Evolutionary conservation across 768 basidiomycete species (phyloP), one percentile per base, ranked within the genome.

Genomic region (Amanita muscaria): DNA sequence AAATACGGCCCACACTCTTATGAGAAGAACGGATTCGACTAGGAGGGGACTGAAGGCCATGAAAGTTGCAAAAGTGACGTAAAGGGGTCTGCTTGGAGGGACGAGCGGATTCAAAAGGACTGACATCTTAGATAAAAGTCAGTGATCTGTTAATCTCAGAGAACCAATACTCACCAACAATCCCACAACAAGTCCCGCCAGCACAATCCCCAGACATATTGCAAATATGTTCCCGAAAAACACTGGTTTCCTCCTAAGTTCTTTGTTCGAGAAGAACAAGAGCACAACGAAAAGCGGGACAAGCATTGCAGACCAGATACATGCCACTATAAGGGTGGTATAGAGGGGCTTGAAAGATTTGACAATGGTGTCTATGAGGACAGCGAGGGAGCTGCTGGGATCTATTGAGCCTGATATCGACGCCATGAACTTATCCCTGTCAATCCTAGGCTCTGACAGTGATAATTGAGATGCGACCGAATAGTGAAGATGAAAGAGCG

Each of bases 11-110:
- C 38, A 46, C 14, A 58, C 40, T 9, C 58, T 44, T 23, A 59
- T 46, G 29, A 56, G 24, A 14, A 59, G 48, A 38, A 59, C 53
- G n/a, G 49, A 58, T 31, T 59, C 58, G 41, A 54, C 57, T 25
- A 58, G 27, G 21, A 58, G 25, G 6, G 57, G 55, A 2, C 47
- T 41, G 29, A 45, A 42, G 22, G 42, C 3, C 29, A 40, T 18
- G 14, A 59, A 16, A 11, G 40, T 12, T 5, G 44, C 47, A 35
- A 40, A 49, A 9, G 46, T 32, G 25, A 54, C 19, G 21, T 38
- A 22, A 12, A 49, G 36, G 9, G 32, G 15, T 24, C 19, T 35
- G 14, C 35, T 36, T 10, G 42, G 35, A 0, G 44, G 42, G 23
- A 8, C 41, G 4, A 33, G n/a, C 14, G 52, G 47, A 12, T 38